Evolutionary conservation across 805 yeast species (phyloP).

Genomic region (Kazachstania bromeliacearum): DNA sequence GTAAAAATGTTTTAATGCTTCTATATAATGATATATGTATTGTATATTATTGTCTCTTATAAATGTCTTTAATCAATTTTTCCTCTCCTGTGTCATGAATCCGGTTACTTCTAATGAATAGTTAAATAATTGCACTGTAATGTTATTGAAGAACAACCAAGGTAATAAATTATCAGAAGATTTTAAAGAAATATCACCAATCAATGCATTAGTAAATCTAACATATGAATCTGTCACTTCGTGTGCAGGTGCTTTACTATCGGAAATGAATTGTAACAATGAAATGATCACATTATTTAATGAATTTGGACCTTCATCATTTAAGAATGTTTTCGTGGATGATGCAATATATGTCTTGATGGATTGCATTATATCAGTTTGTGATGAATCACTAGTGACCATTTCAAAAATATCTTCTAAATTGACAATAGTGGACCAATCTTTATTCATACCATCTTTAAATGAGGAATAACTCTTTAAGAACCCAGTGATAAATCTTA

Average conservation of each 20-base stretch:
- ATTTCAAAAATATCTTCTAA: conserved; percentile 17
- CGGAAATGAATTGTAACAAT: conserved; percentile 13
- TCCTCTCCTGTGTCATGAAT: conserved; percentile 4
- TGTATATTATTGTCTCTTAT: no score
- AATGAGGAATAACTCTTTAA: conserved; percentile 38
- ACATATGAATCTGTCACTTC: conserved; percentile 16
- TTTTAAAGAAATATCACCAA: conserved; percentile 20
- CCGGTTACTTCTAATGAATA: conserved; percentile 14
- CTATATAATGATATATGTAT: neutral
- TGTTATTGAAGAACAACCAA: conserved; percentile 15
- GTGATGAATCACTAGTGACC: conserved; percentile 12
- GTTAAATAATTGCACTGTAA: conserved; percentile 12
- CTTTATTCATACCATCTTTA: conserved; percentile 42
- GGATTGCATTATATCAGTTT: conserved; percentile 8
- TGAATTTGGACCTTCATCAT: conserved; percentile 3
- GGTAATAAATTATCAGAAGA: conserved; percentile 11
- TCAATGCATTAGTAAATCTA: conserved; percentile 19
- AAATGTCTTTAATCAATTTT: no score
- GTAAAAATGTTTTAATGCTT: neutral
- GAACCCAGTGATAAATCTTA: conserved; percentile 43
- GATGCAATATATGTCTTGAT: conserved; percentile 12
- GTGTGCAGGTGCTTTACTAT: conserved; percentile 10
- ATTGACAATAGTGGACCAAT: conserved; percentile 47
- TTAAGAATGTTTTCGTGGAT: conserved; percentile 4
- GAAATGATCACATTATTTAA: conserved; percentile 3